These are phyloP conservation scores for Talaromyces piceae DNA, from an alignment of 2,329 filamentous ascomycete species.

Conservation along the genomic window DNA sequence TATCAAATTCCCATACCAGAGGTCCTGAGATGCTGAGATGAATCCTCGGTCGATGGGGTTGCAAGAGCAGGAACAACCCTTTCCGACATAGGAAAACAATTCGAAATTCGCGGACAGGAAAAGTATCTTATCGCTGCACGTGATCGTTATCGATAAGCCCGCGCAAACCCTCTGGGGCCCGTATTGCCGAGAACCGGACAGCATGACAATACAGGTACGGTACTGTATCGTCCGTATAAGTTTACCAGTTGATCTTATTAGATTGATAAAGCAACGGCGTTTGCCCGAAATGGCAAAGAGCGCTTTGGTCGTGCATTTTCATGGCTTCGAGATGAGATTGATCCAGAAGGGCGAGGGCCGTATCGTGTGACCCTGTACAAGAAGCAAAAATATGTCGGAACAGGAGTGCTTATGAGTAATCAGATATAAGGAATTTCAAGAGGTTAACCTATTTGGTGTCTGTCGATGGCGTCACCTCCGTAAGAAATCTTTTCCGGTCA, in stretches of 20 bases:
- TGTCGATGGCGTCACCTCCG: conserved; percentile 13
- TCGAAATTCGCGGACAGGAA: not conserved
- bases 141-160: not conserved
- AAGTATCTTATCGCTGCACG: not conserved
- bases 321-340: not conserved
- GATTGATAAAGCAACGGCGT: conserved; percentile 10
- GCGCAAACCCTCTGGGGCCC: not conserved
- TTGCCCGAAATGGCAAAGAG: not conserved
- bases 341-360: not conserved
- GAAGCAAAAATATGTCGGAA: not conserved
- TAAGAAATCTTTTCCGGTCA: conserved; percentile 13
- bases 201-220: not conserved
- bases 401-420: not conserved
- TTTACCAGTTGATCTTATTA: conserved; percentile 6
- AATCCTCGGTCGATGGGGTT: too few species aligned
- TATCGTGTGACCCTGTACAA: not conserved
- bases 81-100: not conserved
- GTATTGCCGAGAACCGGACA: not conserved
- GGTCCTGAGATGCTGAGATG: too few species aligned
- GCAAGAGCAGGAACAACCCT: not conserved
- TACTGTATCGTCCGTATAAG: conserved; percentile 1
- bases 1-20: too few species aligned
- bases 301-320: not conserved
- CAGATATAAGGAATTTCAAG: not conserved
- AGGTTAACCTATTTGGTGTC: not conserved